phyloP scores from a whole-genome alignment of 805 yeast genomes.

The Suhomyces kilbournensis region DNA sequence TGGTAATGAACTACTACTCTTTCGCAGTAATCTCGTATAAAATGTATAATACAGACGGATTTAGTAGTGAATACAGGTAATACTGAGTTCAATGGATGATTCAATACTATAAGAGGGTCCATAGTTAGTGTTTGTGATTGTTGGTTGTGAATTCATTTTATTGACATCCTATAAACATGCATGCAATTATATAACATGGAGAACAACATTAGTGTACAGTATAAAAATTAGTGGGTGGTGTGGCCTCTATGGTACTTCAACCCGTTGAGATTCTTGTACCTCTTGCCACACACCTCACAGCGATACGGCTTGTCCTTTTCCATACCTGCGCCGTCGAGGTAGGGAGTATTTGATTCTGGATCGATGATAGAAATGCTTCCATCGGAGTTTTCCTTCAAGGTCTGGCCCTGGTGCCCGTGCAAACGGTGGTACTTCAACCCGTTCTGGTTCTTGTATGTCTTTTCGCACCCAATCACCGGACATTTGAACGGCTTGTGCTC shows the following conservation, averaged over 20 bases:
- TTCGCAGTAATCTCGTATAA: no score
- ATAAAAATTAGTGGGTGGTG: constrained; percentile 70
- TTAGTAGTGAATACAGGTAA: no score
- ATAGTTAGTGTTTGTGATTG: no score
- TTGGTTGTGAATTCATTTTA: not conserved
- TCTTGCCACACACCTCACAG: constrained; percentile 96
- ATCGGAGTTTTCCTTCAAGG: constrained; percentile 83
- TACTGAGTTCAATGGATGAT: no score
- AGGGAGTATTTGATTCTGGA: constrained; percentile 85
- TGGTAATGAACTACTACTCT: no score
- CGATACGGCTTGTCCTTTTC: constrained; percentile 98
- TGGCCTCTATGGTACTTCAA: constrained; percentile 96
- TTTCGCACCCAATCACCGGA: constrained; percentile 97
- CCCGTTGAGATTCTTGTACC: constrained; percentile 95
- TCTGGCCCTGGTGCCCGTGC: constrained; percentile 97
- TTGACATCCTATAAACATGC: not conserved
- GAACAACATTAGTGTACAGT: not conserved
- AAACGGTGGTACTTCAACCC: constrained; percentile 93
- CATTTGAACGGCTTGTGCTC: constrained; percentile 95
- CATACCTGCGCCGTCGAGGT: constrained; percentile 89
- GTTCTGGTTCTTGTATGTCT: constrained; percentile 95
- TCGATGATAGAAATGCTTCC: constrained; percentile 91
- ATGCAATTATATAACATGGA: not conserved
- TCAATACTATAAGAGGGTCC: no score
- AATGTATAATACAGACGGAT: no score